These are phyloP conservation scores for Neckera pumila DNA, from an alignment of 225 moss, liverwort and hornwort genomes.

Conservation along the genomic window DNA sequence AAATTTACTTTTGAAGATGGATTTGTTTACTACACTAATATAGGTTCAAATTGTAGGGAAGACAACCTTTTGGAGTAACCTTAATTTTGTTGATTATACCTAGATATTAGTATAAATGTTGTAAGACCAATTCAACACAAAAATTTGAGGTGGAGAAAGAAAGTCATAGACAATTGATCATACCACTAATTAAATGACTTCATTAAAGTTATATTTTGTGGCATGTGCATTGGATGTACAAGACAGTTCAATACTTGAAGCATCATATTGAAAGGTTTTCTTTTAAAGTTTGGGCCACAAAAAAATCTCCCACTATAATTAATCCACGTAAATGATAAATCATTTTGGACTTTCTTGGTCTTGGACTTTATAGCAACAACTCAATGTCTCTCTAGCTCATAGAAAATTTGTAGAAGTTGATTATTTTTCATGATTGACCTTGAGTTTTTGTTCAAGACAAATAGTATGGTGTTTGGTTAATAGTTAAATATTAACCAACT, in stretches of 20 bases:
- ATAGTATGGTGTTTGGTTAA: too few species aligned
- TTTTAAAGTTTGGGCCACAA: not conserved
- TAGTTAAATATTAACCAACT: too few species aligned
- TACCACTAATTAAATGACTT: not conserved
- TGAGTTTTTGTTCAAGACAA: not conserved
- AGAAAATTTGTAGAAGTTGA: not conserved
- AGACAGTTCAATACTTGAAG: not conserved
- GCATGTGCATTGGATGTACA: not conserved
- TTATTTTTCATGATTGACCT: not conserved
- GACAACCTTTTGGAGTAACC: too few species aligned
- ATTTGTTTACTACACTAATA: not conserved
- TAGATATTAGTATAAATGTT: not conserved
- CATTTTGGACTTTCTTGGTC: not conserved
- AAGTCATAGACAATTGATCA: not conserved
- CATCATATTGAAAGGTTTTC: not conserved
- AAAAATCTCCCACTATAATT: not conserved
- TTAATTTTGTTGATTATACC: not conserved
- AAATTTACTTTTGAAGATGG: not conserved
- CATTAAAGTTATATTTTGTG: not conserved
- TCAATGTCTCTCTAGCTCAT: not conserved
- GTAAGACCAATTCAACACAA: not conserved
- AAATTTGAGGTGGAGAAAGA: not conserved
- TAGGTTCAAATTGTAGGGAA: not conserved
- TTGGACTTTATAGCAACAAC: not conserved
- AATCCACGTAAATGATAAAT: not conserved